Evolutionary conservation across 306 rosid species (phyloP).

Genomic region (Cicer cuneatum): DNA sequence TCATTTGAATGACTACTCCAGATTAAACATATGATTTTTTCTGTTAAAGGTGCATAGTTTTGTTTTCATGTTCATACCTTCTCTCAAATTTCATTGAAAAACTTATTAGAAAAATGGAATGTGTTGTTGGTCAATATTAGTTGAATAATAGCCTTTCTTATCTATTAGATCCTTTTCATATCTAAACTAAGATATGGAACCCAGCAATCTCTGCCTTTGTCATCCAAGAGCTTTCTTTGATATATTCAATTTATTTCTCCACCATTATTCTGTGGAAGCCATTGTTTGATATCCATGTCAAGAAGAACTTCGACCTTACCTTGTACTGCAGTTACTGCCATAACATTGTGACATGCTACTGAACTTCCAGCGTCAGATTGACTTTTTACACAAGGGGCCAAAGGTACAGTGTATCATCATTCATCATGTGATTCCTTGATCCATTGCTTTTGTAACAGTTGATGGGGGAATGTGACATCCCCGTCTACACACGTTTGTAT

Average conservation of each 20-base stretch:
- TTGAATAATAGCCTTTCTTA: background rate
- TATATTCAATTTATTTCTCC: background rate
- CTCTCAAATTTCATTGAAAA: background rate
- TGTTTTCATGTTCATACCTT: conserved; percentile 1
- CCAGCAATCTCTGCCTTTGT: background rate
- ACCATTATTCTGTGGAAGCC: background rate
- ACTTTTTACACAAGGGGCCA: conserved; percentile 7
- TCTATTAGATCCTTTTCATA: background rate
- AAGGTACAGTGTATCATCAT: background rate
- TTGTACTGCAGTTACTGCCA: background rate
- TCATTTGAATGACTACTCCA: background rate
- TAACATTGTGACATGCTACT: background rate
- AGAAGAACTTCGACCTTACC: background rate
- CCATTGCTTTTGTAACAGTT: background rate
- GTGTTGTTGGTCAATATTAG: background rate
- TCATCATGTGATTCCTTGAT: background rate
- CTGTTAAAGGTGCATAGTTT: background rate
- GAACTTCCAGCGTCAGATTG: background rate
- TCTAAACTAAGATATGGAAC: background rate
- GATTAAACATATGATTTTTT: background rate
- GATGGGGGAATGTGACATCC: background rate
- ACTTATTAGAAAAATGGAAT: background rate
- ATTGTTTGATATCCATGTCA: background rate
- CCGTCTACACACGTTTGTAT: background rate
- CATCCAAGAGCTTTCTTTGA: background rate